phyloP scores from a whole-genome alignment of 2,329 filamentous ascomycete genomes.

The Monosporascus sp. region DNA sequence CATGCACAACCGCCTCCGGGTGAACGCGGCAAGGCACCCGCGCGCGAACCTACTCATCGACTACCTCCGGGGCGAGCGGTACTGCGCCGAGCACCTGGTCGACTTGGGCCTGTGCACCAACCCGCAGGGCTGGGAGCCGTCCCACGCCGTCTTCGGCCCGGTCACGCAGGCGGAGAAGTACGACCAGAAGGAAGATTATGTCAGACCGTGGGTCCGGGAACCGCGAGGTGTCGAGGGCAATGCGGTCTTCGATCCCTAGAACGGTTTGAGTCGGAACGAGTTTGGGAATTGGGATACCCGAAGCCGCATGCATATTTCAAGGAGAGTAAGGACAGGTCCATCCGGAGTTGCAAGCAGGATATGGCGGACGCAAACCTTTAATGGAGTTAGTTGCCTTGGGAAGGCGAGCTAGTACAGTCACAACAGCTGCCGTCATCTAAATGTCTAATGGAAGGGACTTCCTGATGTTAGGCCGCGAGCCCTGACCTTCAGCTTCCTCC shows the following conservation, averaged over 20 bases:
- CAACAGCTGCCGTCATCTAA: too few species aligned
- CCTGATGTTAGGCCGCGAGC: too few species aligned
- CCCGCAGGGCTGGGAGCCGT: constrained; percentile 66
- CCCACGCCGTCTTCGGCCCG: constrained; percentile 69
- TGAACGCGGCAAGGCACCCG: constrained; percentile 60
- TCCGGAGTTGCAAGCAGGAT: constrained; percentile 54
- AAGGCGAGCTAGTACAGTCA: too few species aligned
- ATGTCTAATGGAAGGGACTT: too few species aligned
- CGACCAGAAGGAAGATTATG: constrained; percentile 60
- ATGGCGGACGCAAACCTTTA: constrained; percentile 20
- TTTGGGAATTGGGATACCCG: constrained; percentile 56
- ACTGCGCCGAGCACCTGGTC: constrained; percentile 59
- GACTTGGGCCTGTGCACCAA: constrained; percentile 60
- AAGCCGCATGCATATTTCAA: constrained; percentile 58
- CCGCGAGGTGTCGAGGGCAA: constrained; percentile 50
- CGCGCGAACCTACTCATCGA: constrained; percentile 61
- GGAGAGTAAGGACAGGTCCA: constrained; percentile 49
- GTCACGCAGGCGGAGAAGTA: constrained; percentile 63
- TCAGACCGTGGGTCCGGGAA: constrained; percentile 63
- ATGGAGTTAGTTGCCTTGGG: not conserved
- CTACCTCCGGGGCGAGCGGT: constrained; percentile 59
- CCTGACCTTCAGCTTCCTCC: too few species aligned
- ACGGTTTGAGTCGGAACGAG: constrained; percentile 39
- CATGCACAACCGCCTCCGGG: constrained; percentile 64
- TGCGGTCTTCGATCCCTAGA: constrained; percentile 62